A percentile compares a stretch with the other conserved stretches of the same genome.
Evolutionary conservation across 2,329 filamentous ascomycete genomes (phyloP).

Genomic region (Rugonectria rugulosa): DNA sequence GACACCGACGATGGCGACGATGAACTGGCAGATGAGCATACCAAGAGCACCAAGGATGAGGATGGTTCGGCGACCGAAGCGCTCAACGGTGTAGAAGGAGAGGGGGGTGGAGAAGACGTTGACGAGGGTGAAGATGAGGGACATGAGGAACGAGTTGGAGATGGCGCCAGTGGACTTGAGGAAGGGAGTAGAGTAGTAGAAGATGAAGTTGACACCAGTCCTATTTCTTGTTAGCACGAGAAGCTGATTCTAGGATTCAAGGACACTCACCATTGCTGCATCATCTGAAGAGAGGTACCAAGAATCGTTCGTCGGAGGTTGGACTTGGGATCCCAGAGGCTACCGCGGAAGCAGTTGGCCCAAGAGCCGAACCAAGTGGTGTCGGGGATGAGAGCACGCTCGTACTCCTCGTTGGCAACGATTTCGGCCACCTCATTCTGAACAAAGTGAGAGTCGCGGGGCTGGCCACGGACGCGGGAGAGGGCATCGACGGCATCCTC

Average conservation of each 20-base stretch:
- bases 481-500: slow-evolving; percentile 70
- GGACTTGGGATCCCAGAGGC: slow-evolving; percentile 67
- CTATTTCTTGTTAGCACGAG: not conserved
- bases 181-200: slow-evolving; percentile 87
- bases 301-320: slow-evolving; percentile 76
- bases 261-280: slow-evolving; percentile 68
- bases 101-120: slow-evolving; percentile 86
- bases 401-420: slow-evolving; percentile 88
- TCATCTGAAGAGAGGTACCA: slow-evolving; percentile 79
- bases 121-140: slow-evolving; percentile 85
- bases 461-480: slow-evolving; percentile 76
- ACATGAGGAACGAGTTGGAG: slow-evolving; percentile 80
- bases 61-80: slow-evolving; percentile 79
- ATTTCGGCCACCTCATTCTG: slow-evolving; percentile 84
- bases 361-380: slow-evolving; percentile 73
- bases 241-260: not conserved
- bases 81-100: slow-evolving; percentile 88
- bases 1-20: slow-evolving; percentile 80
- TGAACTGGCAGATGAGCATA: slow-evolving; percentile 88
- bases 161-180: slow-evolving; percentile 81
- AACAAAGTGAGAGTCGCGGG: slow-evolving; percentile 75
- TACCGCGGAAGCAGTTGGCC: slow-evolving; percentile 72
- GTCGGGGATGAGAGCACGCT: slow-evolving; percentile 72
- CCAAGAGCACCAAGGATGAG: slow-evolving; percentile 80
- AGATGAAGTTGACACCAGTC: slow-evolving; percentile 90